Evolutionary conservation across 179 eudicot species (phyloP).

Genomic region (Beta lomatogona): DNA sequence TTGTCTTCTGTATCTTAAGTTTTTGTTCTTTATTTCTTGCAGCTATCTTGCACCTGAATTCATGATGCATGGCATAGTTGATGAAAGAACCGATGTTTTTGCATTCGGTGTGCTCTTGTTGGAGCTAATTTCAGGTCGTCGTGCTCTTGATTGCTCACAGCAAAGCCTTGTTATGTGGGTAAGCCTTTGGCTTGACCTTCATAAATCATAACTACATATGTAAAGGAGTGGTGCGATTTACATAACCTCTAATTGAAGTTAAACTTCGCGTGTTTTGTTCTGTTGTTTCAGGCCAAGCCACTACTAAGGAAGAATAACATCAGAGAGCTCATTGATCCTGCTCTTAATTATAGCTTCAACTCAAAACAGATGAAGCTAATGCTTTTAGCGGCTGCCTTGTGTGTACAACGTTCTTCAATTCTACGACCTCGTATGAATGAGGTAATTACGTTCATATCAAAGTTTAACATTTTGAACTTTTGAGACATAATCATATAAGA

Average conservation of each 20-base stretch:
- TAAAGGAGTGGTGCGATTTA: too few species aligned
- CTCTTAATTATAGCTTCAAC: conserved; percentile 28
- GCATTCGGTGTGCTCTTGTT: conserved; percentile 77
- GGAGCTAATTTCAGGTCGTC: conserved; percentile 47
- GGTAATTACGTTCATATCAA: conserved; percentile 12
- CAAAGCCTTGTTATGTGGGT: conserved; percentile 59
- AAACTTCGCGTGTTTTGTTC: background rate
- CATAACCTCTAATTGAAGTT: background rate
- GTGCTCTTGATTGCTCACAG: conserved; percentile 50
- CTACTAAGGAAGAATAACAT: conserved; percentile 40
- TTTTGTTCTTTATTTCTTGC: background rate
- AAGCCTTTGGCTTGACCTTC: conserved; percentile 1
- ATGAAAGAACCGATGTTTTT: conserved; percentile 87
- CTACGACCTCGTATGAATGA: conserved; percentile 47
- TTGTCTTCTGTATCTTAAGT: background rate
- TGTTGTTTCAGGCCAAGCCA: conserved; percentile 40
- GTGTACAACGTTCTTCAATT: conserved; percentile 47
- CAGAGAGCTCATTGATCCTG: conserved; percentile 43
- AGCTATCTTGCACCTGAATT: conserved; percentile 91
- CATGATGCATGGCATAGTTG: conserved; percentile 88
- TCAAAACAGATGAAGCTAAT: conserved; percentile 41
- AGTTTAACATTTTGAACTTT: background rate
- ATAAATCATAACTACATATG: background rate
- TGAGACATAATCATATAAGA: background rate
- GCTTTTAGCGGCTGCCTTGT: conserved; percentile 47